These are phyloP conservation scores for Ganoderma meredithae DNA, from an alignment of 1,284 basidiomycete genomes.

Conservation along the genomic window DNA sequence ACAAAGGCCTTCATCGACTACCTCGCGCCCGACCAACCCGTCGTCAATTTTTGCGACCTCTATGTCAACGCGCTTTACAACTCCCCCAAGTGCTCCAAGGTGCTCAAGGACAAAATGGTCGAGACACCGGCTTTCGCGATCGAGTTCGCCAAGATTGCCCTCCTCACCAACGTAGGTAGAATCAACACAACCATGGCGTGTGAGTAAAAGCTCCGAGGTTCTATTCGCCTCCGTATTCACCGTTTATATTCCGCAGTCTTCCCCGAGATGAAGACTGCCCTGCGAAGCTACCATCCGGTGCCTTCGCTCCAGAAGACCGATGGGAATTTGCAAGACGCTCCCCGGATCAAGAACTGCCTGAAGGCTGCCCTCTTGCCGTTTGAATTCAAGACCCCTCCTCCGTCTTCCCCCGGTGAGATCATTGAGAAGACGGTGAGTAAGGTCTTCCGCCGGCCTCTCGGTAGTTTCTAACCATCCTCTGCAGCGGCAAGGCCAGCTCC, in stretches of 20 bases:
- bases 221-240: conserved; percentile 14
- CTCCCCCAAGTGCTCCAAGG: conserved; percentile 72
- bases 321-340: conserved; percentile 83
- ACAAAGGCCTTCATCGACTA: conserved; percentile 59
- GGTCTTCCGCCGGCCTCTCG: conserved; percentile 5
- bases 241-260: conserved; percentile 56
- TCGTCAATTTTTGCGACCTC: conserved; percentile 74
- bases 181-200: conserved; percentile 89
- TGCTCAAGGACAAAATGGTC: conserved; percentile 74
- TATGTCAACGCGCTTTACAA: conserved; percentile 77
- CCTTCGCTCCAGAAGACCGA: conserved; percentile 81
- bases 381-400: conserved; percentile 72
- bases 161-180: conserved; percentile 82
- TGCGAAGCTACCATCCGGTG: conserved; percentile 85
- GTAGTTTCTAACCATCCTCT: conserved; percentile 17
- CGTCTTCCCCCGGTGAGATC: conserved; percentile 76
- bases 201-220: conserved; percentile 46
- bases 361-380: conserved; percentile 80
- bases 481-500: conserved; percentile 66
- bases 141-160: conserved; percentile 79
- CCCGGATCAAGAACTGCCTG: conserved; percentile 78
- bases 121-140: conserved; percentile 70
- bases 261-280: conserved; percentile 83
- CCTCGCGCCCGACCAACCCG: conserved; percentile 41
- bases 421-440: conserved; percentile 63